Evolutionary conservation across 495 filamentous ascomycete species (phyloP), one percentile per base, ranked within the genome.

Genomic region (Podospora anserina): DNA sequence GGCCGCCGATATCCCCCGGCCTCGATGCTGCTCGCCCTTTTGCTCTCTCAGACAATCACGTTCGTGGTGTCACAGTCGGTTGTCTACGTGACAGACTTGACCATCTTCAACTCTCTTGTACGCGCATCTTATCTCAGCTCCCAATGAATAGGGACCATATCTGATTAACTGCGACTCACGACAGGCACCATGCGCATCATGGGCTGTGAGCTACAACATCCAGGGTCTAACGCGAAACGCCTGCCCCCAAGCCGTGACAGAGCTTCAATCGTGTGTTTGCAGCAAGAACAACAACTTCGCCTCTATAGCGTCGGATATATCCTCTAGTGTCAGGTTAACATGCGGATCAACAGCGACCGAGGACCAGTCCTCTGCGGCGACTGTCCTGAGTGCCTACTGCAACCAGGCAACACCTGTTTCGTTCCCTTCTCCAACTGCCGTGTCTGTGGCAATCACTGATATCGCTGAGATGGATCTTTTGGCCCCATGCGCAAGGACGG

Each of bases 241-340:
- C 44, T 86, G 84, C 56, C 82, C 82, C 15, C 64, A 78, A 15
- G 75, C 66, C 20, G 77, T 76, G 9, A 75, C 78, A 1, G 78
- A 77, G 11, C 77, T 85, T 0, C 80, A 82, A 70, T 79, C 76
- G 9, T 86, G 84, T 53, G 75, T 82, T 32, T 86, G 84, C 72
- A 82, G 81, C 62, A 81, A 85, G 68, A 79, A 83, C 72, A 74
- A 78, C 57, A 82, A 82, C 71, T 75, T 78, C n/a, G 75, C 71
- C 7, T 78, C 78, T 7, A 75, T 85, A 63, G 72, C 75, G 28
- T 71, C 74, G 4, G 70, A 53, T 9, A 74, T 85, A 13, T 80
- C 82, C 0, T 61, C 67, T 0, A 79, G 75, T 3, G 70, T 86
- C 27, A 77, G 72, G 65, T 74, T 77, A 57, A 76, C 71, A 19